Evolutionary conservation across 176 grass and related monocot species (phyloP).

Genomic region (Hordeum marinum): DNA sequence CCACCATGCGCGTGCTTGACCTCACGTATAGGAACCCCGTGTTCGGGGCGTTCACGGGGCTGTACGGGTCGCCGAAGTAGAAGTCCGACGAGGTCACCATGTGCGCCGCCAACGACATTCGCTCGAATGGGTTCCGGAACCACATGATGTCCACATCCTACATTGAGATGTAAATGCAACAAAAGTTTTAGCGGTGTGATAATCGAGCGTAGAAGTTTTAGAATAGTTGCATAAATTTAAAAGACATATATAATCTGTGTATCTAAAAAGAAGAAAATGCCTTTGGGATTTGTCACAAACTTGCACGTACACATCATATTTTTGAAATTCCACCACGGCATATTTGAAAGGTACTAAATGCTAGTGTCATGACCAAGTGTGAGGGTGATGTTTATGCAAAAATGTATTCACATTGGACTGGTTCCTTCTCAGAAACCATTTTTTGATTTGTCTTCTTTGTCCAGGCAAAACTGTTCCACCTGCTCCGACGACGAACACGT

Average conservation of each 20-base stretch:
- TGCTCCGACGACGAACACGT: background rate
- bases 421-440: background rate
- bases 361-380: too few species aligned
- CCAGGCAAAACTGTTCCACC: background rate
- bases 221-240: background rate
- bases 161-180: background rate
- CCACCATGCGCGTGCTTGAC: constrained; percentile 44
- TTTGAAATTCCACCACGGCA: too few species aligned
- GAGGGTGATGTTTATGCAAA: background rate
- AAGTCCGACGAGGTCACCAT: constrained; percentile 69
- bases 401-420: background rate
- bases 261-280: too few species aligned
- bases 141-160: constrained; percentile 84
- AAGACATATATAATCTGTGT: background rate
- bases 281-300: background rate
- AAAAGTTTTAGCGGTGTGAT: background rate
- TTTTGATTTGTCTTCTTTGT: background rate
- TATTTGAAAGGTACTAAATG: too few species aligned
- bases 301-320: background rate
- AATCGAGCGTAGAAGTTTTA: background rate
- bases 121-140: constrained; percentile 72
- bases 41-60: constrained; percentile 55
- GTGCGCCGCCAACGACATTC: constrained; percentile 54
- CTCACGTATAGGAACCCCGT: constrained; percentile 75
- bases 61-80: constrained; percentile 53